Percentiles rank a stretch among this genome's conserved stretches.
These are phyloP conservation scores for Mycena kentingensis DNA, from an alignment of 768 basidiomycete species.

Conservation along the genomic window DNA sequence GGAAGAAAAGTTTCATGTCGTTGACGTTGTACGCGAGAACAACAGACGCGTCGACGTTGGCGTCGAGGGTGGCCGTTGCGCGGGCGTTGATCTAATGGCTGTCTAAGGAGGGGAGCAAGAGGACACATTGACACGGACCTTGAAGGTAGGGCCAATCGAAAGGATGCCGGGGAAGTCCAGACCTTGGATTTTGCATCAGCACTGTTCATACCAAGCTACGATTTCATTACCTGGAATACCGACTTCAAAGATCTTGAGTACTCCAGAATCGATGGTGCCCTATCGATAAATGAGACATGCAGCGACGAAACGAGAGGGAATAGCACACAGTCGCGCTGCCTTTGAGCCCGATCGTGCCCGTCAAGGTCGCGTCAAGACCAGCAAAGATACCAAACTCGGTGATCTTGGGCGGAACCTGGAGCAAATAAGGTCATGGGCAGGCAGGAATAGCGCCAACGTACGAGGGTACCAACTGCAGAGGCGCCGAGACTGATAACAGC, in stretches of 20 bases:
- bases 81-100: too few species aligned
- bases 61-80: conserved; percentile 31
- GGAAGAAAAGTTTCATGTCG: conserved; percentile 41
- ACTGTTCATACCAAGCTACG: too few species aligned
- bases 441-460: too few species aligned
- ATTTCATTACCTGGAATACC: conserved; percentile 41
- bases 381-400: conserved; percentile 31
- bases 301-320: too few species aligned
- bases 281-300: too few species aligned
- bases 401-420: conserved; percentile 37
- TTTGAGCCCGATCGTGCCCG: conserved; percentile 31
- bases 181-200: too few species aligned
- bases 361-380: conserved; percentile 30
- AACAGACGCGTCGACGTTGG: conserved; percentile 35
- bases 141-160: conserved; percentile 42
- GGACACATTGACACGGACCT: too few species aligned
- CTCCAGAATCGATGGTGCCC: conserved; percentile 33
- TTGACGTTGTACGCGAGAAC: conserved; percentile 35
- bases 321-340: conserved; percentile 30
- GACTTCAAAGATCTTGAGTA: conserved; percentile 31
- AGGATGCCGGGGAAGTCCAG: conserved; percentile 36
- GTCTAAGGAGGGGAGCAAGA: too few species aligned
- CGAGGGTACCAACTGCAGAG: conserved; percentile 29
- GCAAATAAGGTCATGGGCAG: too few species aligned
- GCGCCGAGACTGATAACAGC: conserved; percentile 25